A percentile compares a stretch with the other conserved stretches of the same genome.
Evolutionary conservation across 257 asterid species (phyloP).

Genomic region (Scutellaria minor): DNA sequence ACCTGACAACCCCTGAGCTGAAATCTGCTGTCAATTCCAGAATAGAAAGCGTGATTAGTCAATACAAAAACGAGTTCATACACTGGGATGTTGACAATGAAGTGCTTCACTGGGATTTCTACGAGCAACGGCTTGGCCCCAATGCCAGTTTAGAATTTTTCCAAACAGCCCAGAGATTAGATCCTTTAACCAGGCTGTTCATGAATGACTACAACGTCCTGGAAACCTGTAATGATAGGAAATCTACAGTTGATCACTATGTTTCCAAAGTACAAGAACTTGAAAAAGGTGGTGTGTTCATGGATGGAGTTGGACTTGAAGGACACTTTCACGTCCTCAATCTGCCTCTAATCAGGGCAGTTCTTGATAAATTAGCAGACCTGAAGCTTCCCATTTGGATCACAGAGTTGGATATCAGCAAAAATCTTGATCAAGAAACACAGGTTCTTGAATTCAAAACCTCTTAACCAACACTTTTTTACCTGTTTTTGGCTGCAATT

Average conservation of each 20-base stretch:
- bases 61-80: constrained; percentile 60
- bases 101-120: constrained; percentile 65
- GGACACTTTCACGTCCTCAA: constrained; percentile 55
- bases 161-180: constrained; percentile 43
- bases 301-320: constrained; percentile 69
- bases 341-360: constrained; percentile 58
- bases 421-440: constrained; percentile 36
- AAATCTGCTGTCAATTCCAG: constrained; percentile 47
- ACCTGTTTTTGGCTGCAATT: neutral
- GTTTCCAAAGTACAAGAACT: constrained; percentile 48
- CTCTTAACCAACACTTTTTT: neutral
- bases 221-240: constrained; percentile 50
- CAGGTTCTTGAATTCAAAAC: constrained; percentile 43
- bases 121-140: constrained; percentile 55
- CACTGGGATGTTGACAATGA: constrained; percentile 84
- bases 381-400: constrained; percentile 68
- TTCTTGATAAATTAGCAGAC: constrained; percentile 56
- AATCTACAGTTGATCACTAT: constrained; percentile 49
- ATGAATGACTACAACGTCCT: constrained; percentile 65
- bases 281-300: constrained; percentile 37
- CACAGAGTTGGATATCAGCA: constrained; percentile 60
- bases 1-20: constrained; percentile 45
- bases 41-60: constrained; percentile 52
- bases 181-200: constrained; percentile 60
- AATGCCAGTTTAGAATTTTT: constrained; percentile 54